A percentile compares a stretch with the other conserved stretches of the same genome.
Evolutionary conservation across 2,329 filamentous ascomycete species (phyloP).

Genomic region (Trichoderma sp.): DNA sequence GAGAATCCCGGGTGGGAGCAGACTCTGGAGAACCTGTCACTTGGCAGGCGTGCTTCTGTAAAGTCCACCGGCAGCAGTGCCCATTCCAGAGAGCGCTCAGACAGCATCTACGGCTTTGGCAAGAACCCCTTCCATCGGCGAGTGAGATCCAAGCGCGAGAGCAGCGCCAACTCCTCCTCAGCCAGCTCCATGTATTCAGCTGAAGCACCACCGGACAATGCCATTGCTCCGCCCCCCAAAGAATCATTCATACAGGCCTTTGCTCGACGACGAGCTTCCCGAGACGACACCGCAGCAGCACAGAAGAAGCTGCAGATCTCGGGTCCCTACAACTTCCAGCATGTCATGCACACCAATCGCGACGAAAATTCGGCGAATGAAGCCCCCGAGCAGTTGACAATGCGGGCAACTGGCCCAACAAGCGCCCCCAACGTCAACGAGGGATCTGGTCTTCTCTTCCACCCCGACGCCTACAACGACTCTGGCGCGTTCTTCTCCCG

Average conservation of each 20-base stretch:
- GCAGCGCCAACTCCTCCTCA: conserved; percentile 47
- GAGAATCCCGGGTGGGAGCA: conserved; percentile 53
- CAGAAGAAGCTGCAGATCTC: conserved; percentile 55
- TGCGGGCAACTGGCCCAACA: conserved; percentile 24
- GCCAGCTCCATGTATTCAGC: conserved; percentile 49
- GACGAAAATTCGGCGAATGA: conserved; percentile 41
- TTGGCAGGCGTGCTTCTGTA: conserved; percentile 57
- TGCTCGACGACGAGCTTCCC: conserved; percentile 45
- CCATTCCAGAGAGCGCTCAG: conserved; percentile 49
- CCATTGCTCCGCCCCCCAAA: conserved; percentile 32
- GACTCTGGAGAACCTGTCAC: conserved; percentile 44
- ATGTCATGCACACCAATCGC: conserved; percentile 57
- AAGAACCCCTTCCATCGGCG: conserved; percentile 59
- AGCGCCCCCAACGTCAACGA: conserved; percentile 25
- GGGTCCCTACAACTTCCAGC: conserved; percentile 65
- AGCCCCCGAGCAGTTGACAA: conserved; percentile 9
- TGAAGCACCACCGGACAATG: conserved; percentile 40
- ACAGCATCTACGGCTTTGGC: conserved; percentile 59
- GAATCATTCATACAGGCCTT: conserved; percentile 53
- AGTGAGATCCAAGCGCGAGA: conserved; percentile 50
- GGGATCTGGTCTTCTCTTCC: conserved; percentile 44
- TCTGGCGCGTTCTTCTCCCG: conserved; percentile 17
- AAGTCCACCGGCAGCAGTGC: conserved; percentile 53
- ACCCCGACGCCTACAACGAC: conserved; percentile 39
- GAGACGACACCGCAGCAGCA: conserved; percentile 32